phyloP scores from a whole-genome alignment of 257 asterid species.

The Gynochthodes officinalis region DNA sequence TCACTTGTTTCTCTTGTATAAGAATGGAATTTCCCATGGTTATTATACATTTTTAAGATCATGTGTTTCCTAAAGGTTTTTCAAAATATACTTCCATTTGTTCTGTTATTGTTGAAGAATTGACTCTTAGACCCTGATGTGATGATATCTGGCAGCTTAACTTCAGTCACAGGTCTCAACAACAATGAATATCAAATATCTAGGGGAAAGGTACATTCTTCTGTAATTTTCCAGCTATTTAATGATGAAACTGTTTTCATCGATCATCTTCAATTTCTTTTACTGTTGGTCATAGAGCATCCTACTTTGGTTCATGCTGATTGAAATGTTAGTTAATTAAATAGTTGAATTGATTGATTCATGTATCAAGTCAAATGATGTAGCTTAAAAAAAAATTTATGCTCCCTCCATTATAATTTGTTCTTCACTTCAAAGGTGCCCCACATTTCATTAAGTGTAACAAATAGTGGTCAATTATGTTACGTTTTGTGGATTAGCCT shows the following conservation, averaged over 20 bases:
- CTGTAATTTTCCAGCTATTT: conserved; percentile 6
- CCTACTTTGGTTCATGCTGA: neutral
- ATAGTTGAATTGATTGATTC: neutral
- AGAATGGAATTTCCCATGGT: neutral
- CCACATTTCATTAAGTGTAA: neutral
- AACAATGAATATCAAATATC: conserved; percentile 95
- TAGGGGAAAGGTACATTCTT: conserved; percentile 69
- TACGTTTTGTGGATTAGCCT: neutral
- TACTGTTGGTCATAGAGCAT: neutral
- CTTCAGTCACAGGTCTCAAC: conserved; percentile 91
- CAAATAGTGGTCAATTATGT: neutral
- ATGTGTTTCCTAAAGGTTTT: neutral
- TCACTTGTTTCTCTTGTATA: neutral
- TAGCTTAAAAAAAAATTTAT: neutral
- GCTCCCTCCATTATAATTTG: too few relatives aligned
- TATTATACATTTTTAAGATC: neutral
- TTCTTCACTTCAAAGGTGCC: neutral
- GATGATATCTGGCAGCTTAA: conserved; percentile 52
- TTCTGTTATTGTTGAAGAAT: neutral
- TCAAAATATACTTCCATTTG: neutral
- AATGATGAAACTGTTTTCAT: neutral
- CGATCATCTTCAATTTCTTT: neutral
- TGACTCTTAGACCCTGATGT: conserved; percentile 8
- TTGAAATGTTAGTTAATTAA: neutral
- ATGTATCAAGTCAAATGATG: neutral